A percentile compares a stretch with the other conserved stretches of the same genome.
phyloP scores from a whole-genome alignment of 139 green algal species.

The Yamagishiella unicocca region DNA sequence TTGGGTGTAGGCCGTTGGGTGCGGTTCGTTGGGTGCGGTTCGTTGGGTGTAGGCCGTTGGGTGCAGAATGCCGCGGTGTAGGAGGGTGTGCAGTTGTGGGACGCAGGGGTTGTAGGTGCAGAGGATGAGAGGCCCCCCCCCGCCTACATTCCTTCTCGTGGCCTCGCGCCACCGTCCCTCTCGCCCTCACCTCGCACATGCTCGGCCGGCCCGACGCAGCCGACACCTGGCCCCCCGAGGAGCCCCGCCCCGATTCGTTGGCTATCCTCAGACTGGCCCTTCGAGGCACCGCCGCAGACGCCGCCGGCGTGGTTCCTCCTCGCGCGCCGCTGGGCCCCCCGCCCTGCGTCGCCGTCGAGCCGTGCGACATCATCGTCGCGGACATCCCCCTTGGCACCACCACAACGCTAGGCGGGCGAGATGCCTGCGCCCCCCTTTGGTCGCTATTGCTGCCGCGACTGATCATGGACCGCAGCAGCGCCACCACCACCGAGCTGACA shows the following conservation, averaged over 20 bases:
- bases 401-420: too few relatives aligned
- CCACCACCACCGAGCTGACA: not conserved
- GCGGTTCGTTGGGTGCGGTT: too few relatives aligned
- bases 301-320: not conserved
- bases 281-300: not conserved
- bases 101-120: too few relatives aligned
- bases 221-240: not conserved
- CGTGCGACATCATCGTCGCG: not conserved
- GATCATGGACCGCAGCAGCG: not conserved
- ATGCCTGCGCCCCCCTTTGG: too few relatives aligned
- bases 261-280: not conserved
- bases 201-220: not conserved
- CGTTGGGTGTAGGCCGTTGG: too few relatives aligned
- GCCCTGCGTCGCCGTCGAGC: not conserved
- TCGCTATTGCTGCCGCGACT: not conserved
- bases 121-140: too few relatives aligned
- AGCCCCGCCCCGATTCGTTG: not conserved
- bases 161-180: not conserved
- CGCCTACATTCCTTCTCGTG: too few relatives aligned
- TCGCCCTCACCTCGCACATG: not conserved
- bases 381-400: too few relatives aligned
- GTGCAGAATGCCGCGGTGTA: too few relatives aligned
- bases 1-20: too few relatives aligned
- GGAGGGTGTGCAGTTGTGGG: too few relatives aligned
- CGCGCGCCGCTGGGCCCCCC: too few relatives aligned